Evolutionary conservation across 2,329 filamentous ascomycete genomes (phyloP).

Genomic region (Penicillium sp.): DNA sequence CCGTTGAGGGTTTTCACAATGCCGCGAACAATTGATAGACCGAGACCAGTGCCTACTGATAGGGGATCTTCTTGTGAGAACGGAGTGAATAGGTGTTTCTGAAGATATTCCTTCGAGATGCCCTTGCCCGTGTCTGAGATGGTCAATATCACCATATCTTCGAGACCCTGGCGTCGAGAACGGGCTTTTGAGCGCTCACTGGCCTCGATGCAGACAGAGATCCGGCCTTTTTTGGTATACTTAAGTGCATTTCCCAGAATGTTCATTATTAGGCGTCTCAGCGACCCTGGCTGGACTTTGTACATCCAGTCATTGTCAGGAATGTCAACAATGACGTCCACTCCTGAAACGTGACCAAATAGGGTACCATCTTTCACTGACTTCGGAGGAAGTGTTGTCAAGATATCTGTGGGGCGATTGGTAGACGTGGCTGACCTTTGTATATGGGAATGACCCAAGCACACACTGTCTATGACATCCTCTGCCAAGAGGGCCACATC

Average conservation of each 20-base stretch:
- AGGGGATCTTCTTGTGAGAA: constrained; percentile 62
- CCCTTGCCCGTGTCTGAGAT: constrained; percentile 63
- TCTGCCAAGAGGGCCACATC: constrained; percentile 29
- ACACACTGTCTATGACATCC: constrained; percentile 26
- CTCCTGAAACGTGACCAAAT: neutral
- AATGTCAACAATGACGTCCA: constrained; percentile 2
- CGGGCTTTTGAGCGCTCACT: neutral
- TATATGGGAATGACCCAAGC: constrained; percentile 18
- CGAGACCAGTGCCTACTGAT: constrained; percentile 59
- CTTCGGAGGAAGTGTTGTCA: neutral
- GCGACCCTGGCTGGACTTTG: constrained; percentile 22
- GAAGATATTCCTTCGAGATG: constrained; percentile 59
- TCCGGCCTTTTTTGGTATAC: constrained; percentile 27
- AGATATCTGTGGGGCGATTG: neutral
- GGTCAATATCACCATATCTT: constrained; percentile 31
- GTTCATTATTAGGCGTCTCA: constrained; percentile 34
- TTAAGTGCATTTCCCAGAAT: constrained; percentile 34
- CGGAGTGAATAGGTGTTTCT: constrained; percentile 57
- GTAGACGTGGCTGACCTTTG: neutral
- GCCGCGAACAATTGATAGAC: constrained; percentile 57
- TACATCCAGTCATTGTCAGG: constrained; percentile 22
- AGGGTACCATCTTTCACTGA: neutral
- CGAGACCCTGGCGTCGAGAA: constrained; percentile 11
- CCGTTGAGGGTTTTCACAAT: constrained; percentile 8
- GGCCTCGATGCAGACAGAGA: constrained; percentile 17